Conservation (phyloP, 306 rosid genomes). For the Comarum palustre region DNA sequence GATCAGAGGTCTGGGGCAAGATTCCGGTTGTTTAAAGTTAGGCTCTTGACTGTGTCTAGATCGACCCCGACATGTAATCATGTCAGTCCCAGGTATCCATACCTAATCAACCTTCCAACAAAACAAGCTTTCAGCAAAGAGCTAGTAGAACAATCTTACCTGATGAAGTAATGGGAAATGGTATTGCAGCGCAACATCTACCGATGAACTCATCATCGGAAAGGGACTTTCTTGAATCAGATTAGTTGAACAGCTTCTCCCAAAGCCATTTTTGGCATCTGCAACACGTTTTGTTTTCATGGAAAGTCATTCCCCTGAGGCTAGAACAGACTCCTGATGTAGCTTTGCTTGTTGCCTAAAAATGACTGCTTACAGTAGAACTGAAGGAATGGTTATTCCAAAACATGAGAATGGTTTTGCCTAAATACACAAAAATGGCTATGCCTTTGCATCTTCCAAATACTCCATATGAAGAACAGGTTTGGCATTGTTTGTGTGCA, state of each 20-base stretch:
- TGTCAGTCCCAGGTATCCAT: background rate
- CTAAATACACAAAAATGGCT: background rate
- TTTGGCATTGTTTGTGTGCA: background rate
- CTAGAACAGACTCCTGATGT: no score
- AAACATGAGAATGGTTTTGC: background rate
- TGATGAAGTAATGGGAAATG: background rate
- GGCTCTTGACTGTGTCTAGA: background rate
- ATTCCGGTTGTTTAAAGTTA: background rate
- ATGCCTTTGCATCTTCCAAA: background rate
- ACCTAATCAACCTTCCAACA: background rate
- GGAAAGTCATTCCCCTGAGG: background rate
- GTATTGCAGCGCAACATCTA: background rate
- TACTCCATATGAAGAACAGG: background rate
- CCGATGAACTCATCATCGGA: background rate
- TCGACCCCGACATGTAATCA: background rate
- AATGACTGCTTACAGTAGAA: background rate
- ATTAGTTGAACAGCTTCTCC: no score
- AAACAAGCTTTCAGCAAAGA: no score
- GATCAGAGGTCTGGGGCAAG: background rate
- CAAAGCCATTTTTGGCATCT: no score
- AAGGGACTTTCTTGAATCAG: background rate
- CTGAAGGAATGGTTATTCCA: background rate
- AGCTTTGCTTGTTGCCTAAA: background rate
- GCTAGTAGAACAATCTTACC: background rate
- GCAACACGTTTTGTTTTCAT: no score